phyloP scores from a whole-genome alignment of 2,329 filamentous ascomycete genomes.

The Diaporthe eres region DNA sequence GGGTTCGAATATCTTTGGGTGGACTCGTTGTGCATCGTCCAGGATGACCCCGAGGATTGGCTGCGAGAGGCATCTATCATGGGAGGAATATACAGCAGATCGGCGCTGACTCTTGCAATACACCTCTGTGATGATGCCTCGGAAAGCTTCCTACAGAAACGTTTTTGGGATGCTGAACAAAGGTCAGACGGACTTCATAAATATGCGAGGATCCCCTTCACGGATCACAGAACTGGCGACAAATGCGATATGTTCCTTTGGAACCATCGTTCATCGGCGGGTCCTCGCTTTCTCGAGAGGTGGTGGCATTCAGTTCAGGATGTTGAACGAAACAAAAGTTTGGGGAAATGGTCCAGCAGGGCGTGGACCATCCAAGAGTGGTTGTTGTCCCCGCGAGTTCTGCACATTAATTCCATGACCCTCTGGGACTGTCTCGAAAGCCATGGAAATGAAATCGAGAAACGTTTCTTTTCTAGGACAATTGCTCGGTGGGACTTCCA shows the following conservation, averaged over 20 bases:
- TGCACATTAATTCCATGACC: neutral
- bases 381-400: slow-evolving; percentile 1
- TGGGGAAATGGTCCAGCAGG: neutral
- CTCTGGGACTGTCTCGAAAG: neutral
- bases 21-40: slow-evolving; percentile 28
- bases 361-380: slow-evolving; percentile 12
- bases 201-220: neutral
- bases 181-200: neutral
- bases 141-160: neutral
- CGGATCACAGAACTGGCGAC: neutral
- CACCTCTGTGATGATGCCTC: neutral
- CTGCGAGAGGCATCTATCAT: slow-evolving; percentile 25
- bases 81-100: slow-evolving; percentile 9
- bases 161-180: neutral
- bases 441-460: neutral
- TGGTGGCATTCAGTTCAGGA: neutral
- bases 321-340: neutral
- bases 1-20: slow-evolving; percentile 29
- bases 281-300: neutral
- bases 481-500: neutral
- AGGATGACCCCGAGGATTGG: slow-evolving; percentile 33
- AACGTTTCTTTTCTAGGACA: no score
- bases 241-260: neutral
- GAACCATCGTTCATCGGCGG: neutral
- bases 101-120: slow-evolving; percentile 17